Evolutionary conservation across 257 asterid genomes (phyloP), one percentile per base, ranked within the genome.

Genomic region (Solanum phureja): DNA sequence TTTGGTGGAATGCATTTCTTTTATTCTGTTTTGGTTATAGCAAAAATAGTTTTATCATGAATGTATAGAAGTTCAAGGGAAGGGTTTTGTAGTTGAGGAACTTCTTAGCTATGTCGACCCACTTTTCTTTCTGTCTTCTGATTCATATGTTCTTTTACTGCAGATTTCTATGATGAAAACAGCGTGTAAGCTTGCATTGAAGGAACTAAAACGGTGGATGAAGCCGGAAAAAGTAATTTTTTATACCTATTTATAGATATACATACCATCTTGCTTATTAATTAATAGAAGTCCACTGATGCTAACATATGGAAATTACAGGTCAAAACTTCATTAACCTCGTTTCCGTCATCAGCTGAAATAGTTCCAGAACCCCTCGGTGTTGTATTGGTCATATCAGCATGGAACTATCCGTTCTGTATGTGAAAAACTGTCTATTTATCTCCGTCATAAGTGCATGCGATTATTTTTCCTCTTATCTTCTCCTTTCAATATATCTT

Each of bases 361-460:
- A 92, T 97, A 90, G 94, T 97, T 40, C 83, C 98, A 24, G 99
- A 97, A 91, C 98, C 99, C 49, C 87, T 95, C 24, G 98, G 99
- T 5, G 98, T 92, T 31, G 92, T 93, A 66, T 88, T 97, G 88
- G 92, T 97, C 86, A 92, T 97, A 91, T 94, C 98, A 64, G 91
- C 99, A 58, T 97, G 99, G 99, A 97, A 97, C 86, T 97, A 95
- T 90, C 99, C 99, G 23, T 92, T 95, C 86, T 40, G 99, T 97
- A 93, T 31, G 99, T 93, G 52, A n/a, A 66, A 27, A 11, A 38
- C 83, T 21, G 52, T 37, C 10, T 71, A 52, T 68, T 86, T 19
- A 29, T 86, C 38, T 46, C 11, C 46, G n/a, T 44, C 34, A 23
- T 49, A 21, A 82, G 44, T 49, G 44, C 44, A 21, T 49, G 29